A percentile compares a stretch with the other conserved stretches of the same genome.
Evolutionary conservation across 768 basidiomycete genomes (phyloP).

Genomic region (Suillus occidentalis): DNA sequence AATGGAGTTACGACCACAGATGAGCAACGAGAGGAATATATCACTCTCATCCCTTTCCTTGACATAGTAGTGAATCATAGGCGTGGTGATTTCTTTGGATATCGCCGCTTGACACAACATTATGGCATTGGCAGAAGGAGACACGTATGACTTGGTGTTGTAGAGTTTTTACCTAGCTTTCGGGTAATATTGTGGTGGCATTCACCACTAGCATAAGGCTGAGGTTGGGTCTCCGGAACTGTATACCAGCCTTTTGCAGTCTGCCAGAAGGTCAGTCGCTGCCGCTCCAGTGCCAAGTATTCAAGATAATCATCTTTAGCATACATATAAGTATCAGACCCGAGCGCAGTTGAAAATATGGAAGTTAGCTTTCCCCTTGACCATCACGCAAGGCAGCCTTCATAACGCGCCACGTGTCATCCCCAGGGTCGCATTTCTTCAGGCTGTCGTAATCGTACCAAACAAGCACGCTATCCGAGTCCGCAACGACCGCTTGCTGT

Average conservation of each 20-base stretch:
- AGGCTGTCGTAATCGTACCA: slow-evolving; percentile 79
- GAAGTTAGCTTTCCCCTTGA: neutral
- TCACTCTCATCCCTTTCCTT: neutral
- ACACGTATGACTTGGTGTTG: neutral
- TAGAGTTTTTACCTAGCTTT: neutral
- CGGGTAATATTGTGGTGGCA: too few relatives aligned
- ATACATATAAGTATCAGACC: neutral
- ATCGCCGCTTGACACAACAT: neutral
- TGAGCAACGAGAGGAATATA: neutral
- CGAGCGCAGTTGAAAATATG: neutral
- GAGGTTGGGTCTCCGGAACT: neutral
- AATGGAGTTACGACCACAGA: neutral
- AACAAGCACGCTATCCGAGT: slow-evolving; percentile 62
- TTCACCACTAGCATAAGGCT: too few relatives aligned
- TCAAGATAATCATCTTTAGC: neutral
- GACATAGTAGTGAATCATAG: neutral
- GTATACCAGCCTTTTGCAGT: neutral
- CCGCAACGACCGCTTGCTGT: slow-evolving; percentile 63
- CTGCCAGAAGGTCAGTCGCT: neutral
- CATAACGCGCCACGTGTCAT: slow-evolving; percentile 40
- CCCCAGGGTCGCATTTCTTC: slow-evolving; percentile 62
- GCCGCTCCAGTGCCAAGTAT: too few relatives aligned
- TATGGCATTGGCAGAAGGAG: neutral
- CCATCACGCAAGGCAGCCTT: slow-evolving; percentile 6
- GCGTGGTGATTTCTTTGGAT: neutral